Base-by-base conservation (phyloP, 2,329 filamentous ascomycete genomes). In the Emmonsiellopsis sp. region DNA sequence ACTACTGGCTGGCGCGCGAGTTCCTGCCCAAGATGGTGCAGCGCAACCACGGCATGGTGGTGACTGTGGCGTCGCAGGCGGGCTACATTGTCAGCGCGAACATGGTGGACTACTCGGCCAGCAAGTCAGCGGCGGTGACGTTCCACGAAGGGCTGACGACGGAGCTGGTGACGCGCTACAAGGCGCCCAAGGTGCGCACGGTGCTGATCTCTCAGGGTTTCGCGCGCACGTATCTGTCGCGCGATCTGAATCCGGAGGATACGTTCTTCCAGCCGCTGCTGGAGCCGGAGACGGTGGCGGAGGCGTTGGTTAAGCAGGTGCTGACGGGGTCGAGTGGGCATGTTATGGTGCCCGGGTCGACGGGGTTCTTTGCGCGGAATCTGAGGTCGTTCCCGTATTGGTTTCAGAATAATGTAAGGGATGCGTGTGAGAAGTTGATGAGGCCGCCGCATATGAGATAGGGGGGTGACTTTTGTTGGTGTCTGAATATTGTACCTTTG, bases 31-130 rank as follows among this genome's bases (percentile, higher is more conserved):
- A 71, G 58, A 85, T 90, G 77, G 68, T 85, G 50, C 64, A 69
- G 7, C 64, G 64, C 10, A 82, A 88, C 70, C 85, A 89, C 70
- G 86, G 86, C 55, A 86, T 86, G 76, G 67, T 89, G 41, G 83
- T 89, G 20, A 89, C 83, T 0, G 77, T 89, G 20, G 81, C 86
- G 11, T 83, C 79, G 1, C 74, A 81, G 48, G 84, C 85, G 0
- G 78, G 79, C 10, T 87, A 80, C 69, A 59, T 82, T 7, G 73
- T 78, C 1, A 77, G 81, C 0, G 80, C 85, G 2, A 77, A 77
- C 60, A 79, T 87, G 75, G 79, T 84, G 38, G 84, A 88, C 69
- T 89, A 89, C 69, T 74, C 76, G 1, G 76, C 81, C 7, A 79
- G 77, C 58, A 89, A 89, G 70, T 79, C 84, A 1, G 84, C 82